A percentile compares a stretch with the other conserved stretches of the same genome.
These are phyloP conservation scores for Tubosaeta brunneosetosa DNA, from an alignment of 768 basidiomycete species.

Conservation along the genomic window DNA sequence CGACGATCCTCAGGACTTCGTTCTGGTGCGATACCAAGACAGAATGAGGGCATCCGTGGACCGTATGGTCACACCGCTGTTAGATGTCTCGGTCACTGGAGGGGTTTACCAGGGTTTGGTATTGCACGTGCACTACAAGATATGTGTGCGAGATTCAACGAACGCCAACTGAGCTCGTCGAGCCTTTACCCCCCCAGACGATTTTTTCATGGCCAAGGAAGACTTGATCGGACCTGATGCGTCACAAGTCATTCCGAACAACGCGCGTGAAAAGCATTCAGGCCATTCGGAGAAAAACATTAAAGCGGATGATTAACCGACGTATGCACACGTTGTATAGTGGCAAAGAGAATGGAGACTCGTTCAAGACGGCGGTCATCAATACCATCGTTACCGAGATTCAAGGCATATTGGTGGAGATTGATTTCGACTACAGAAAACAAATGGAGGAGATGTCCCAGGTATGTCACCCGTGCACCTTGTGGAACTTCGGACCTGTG, in stretches of 20 bases:
- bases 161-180: slow-evolving; percentile 51
- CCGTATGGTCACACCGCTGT: slow-evolving; percentile 54
- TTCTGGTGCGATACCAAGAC: slow-evolving; percentile 44
- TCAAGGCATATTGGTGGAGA: slow-evolving; percentile 65
- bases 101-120: slow-evolving; percentile 58
- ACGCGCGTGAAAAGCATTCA: slow-evolving; percentile 46
- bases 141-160: slow-evolving; percentile 42
- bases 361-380: slow-evolving; percentile 63
- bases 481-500: background rate
- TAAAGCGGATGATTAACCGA: slow-evolving; percentile 39
- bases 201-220: slow-evolving; percentile 47
- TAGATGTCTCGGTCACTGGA: slow-evolving; percentile 56
- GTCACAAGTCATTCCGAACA: slow-evolving; percentile 40
- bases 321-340: slow-evolving; percentile 52
- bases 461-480: slow-evolving; percentile 30
- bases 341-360: slow-evolving; percentile 39
- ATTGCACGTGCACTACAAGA: slow-evolving; percentile 63
- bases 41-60: slow-evolving; percentile 51
- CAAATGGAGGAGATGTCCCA: slow-evolving; percentile 76
- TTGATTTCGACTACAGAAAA: slow-evolving; percentile 60
- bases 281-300: slow-evolving; percentile 64
- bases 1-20: slow-evolving; percentile 47
- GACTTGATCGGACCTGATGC: slow-evolving; percentile 69
- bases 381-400: slow-evolving; percentile 74
- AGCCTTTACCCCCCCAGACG: slow-evolving; percentile 40